A percentile compares a stretch with the other conserved stretches of the same genome.
These are phyloP conservation scores for Brachypodium distachyon DNA, from an alignment of 202 grass and related monocot genomes.

Conservation along the genomic window DNA sequence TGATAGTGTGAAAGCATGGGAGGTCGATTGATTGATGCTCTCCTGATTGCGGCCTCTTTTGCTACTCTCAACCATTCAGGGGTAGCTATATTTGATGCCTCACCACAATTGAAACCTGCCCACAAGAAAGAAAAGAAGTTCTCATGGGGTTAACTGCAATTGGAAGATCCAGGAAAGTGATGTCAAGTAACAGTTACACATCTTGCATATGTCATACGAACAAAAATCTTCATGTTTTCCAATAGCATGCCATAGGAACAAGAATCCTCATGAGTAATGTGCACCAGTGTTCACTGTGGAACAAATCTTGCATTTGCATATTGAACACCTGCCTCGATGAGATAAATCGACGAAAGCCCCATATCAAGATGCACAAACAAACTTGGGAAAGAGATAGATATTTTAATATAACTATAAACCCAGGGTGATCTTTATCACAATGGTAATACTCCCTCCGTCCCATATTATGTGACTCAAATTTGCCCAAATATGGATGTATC, in stretches of 20 bases:
- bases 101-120: conserved; percentile 87
- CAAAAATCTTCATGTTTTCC: neutral
- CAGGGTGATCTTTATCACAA: neutral
- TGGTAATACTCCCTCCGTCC: no score
- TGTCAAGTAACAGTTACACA: neutral
- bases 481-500: no score
- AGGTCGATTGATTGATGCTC: conserved; percentile 83
- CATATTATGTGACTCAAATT: no score
- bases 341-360: neutral
- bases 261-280: neutral
- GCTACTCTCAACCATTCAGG: conserved; percentile 90
- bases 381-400: neutral
- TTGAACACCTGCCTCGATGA: neutral
- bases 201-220: neutral
- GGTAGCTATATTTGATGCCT: conserved; percentile 94
- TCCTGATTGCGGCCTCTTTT: conserved; percentile 90
- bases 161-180: neutral
- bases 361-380: neutral
- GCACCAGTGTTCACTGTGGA: neutral
- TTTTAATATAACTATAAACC: neutral
- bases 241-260: neutral
- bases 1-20: conserved; percentile 92
- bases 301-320: conserved; percentile 6
- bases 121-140: conserved; percentile 5
- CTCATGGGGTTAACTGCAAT: neutral